Base-by-base conservation (phyloP, 768 basidiomycete genomes). In the Amanita thiersii region DNA sequence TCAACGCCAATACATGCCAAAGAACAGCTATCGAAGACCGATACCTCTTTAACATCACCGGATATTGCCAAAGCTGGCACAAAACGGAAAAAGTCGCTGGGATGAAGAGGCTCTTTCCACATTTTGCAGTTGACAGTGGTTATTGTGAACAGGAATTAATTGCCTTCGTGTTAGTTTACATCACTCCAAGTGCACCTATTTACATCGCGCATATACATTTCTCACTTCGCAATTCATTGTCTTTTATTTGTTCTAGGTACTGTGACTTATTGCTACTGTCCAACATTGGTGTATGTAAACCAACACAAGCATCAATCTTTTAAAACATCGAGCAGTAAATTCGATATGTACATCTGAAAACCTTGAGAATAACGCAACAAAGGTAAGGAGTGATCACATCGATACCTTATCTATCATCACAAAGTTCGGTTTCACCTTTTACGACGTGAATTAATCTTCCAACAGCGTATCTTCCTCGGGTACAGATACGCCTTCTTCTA, bases 11-110 rank as follows among this genome's bases (percentile, higher is more conserved):
- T 36, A 29, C 24, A 24, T 19, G 15, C n/a, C 12, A 15, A n/a
- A 15, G 25, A 30, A 17, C 40, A 32, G 15, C 17, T 21, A 8
- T 24, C 12, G 15, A 20, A 15, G 4, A 10, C 33, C 20, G 18
- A 25, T 21, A 11, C n/a, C 19, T 23, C 12, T n/a, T 15, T n/a
- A 15, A n/a, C 46, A 25, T 44, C 55, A 23, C 36, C 57, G 7
- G 39, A 64, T 15, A 30, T 31, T 7, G 21, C 23, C 7, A 35
- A 43, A 37, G 33, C 17, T 11, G 25, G 73, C 19, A 73, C 68
- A 57, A 79, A 79, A 54, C 66, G 77, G 46, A 79, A 77, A 62
- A 77, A 73, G 52, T 63, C 64, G 5, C 45, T 65, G 12, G 59
- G 55, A 39, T 66, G 53, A 59, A 37, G 45, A 40, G 24, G 26